Evolutionary conservation across 495 filamentous ascomycete species (phyloP), one percentile per base, ranked within the genome.

Genomic region (Penicillium diatomitis): DNA sequence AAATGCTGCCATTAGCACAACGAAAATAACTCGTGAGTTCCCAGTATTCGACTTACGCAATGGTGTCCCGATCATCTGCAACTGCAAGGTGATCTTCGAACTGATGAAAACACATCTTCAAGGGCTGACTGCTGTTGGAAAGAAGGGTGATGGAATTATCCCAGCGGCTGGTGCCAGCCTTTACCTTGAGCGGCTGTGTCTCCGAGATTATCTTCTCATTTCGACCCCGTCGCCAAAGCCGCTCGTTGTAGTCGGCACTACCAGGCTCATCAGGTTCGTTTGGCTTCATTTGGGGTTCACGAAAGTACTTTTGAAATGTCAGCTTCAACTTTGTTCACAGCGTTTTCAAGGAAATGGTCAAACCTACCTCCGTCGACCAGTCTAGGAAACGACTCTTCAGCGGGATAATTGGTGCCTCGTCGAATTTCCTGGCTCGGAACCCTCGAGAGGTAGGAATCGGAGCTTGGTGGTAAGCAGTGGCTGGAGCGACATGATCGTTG

Each of bases 201-300:
- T 89, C 85, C 32, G 82, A 74, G 41, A 99, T 82, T 49, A 95
- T 95, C 43, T 78, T 82, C 61, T 99, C 92, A 55, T 99, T 99
- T 37, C 92, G 84, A 41, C 87, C 84, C 47, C 92, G 78, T 44
- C 92, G 77, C 94, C 94, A 99, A 4, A 99, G 73, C 12, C 92
- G 82, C 55, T 89, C 80, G 62, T 99, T 99, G 67, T 99, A 97
- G 58, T 97, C 90, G n/a, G 87, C 82, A 54, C 88, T 95, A 8
- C 92, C 92, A 20, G 92, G 92, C 65, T 99, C 92, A 51, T 99
- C 92, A 29, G 90, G 86, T 56, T 99, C 92, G 45, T 84, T 87
- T 9, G 87, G 83, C 60, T 91, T 92, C 92, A 99, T 99, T 67
- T 99, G 92, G 38, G 94, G 94, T 66, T 99, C 90, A 38, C 92